phyloP scores from a whole-genome alignment of 805 yeast species.

The Ogataea angusta region DNA sequence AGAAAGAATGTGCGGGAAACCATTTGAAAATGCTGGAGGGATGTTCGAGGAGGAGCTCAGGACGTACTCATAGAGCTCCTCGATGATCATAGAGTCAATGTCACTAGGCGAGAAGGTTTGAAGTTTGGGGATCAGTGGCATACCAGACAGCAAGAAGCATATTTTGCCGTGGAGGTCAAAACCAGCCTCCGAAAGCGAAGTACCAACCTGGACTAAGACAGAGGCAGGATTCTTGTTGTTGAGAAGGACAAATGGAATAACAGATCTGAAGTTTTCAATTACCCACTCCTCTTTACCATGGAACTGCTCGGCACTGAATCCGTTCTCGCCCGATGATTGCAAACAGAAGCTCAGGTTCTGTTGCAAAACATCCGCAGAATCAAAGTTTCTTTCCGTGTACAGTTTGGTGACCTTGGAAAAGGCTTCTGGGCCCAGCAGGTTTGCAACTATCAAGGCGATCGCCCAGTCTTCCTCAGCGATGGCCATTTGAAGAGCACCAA shows the following conservation, averaged over 20 bases:
- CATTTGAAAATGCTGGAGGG: slow-evolving; percentile 33
- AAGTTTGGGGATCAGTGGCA: slow-evolving; percentile 25
- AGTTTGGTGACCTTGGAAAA: slow-evolving; percentile 43
- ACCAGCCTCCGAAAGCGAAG: slow-evolving; percentile 35
- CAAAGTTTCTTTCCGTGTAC: slow-evolving; percentile 21
- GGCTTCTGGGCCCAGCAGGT: slow-evolving; percentile 57
- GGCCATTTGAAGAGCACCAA: slow-evolving; percentile 62
- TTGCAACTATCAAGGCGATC: slow-evolving; percentile 68
- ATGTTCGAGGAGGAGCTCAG: slow-evolving; percentile 33
- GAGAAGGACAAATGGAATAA: slow-evolving; percentile 31
- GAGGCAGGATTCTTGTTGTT: slow-evolving; percentile 24
- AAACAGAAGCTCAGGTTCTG: slow-evolving; percentile 31
- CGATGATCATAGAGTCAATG: slow-evolving; percentile 48
- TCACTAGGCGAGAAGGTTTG: slow-evolving; percentile 26
- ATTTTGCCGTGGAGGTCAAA: slow-evolving; percentile 38
- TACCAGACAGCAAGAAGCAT: slow-evolving; percentile 33
- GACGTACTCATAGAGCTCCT: slow-evolving; percentile 68
- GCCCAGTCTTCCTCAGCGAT: slow-evolving; percentile 70
- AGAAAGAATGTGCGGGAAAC: slow-evolving; percentile 50
- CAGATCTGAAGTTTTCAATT: slow-evolving; percentile 27
- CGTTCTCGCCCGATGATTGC: slow-evolving; percentile 21
- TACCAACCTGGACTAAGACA: slow-evolving; percentile 34
- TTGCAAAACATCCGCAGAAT: slow-evolving; percentile 20
- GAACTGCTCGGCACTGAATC: slow-evolving; percentile 17
- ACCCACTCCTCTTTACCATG: slow-evolving; percentile 29